These are phyloP conservation scores for Aureobasidium lini DNA, from an alignment of 2,329 filamentous ascomycete species.

Conservation along the genomic window DNA sequence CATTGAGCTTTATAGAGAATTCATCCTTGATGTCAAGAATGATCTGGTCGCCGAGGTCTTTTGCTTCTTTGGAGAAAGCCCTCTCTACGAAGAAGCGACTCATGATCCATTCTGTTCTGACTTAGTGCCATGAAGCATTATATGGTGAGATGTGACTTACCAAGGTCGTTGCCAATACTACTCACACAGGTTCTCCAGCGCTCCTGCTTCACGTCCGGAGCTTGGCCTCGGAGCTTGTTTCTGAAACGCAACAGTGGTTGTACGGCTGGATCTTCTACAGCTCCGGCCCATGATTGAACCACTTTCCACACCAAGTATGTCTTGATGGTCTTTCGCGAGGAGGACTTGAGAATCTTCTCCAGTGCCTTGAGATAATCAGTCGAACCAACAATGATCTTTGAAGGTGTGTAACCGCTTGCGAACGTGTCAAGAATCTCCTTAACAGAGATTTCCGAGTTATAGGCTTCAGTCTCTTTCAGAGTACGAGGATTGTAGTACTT, in stretches of 20 bases:
- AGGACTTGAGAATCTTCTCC: slow-evolving; percentile 47
- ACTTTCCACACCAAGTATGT: slow-evolving; percentile 60
- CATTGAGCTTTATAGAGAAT: slow-evolving; percentile 54
- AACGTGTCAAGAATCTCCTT: slow-evolving; percentile 25
- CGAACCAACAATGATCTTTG: slow-evolving; percentile 52
- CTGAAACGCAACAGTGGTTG: slow-evolving; percentile 53
- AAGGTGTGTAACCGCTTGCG: slow-evolving; percentile 14
- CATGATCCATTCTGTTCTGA: slow-evolving; percentile 48
- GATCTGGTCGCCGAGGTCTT: slow-evolving; percentile 60
- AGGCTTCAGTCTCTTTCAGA: slow-evolving; percentile 42
- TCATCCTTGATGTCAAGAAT: slow-evolving; percentile 62
- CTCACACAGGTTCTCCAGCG: slow-evolving; percentile 59
- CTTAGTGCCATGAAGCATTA: background rate
- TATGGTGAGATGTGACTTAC: slow-evolving; percentile 18
- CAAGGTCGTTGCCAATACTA: slow-evolving; percentile 50
- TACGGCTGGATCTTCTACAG: slow-evolving; percentile 53
- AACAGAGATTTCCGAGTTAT: slow-evolving; percentile 36
- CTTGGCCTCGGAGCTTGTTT: slow-evolving; percentile 53
- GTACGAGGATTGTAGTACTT: slow-evolving; percentile 60
- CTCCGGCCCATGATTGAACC: slow-evolving; percentile 45
- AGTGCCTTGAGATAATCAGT: slow-evolving; percentile 55
- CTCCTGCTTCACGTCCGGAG: slow-evolving; percentile 53
- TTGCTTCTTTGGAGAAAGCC: slow-evolving; percentile 59
- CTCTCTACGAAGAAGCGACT: slow-evolving; percentile 65
- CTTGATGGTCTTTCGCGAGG: slow-evolving; percentile 49